Evolutionary conservation across 2,329 filamentous ascomycete genomes (phyloP), one percentile per base, ranked within the genome.

Genomic region (Monosporascus sp.): DNA sequence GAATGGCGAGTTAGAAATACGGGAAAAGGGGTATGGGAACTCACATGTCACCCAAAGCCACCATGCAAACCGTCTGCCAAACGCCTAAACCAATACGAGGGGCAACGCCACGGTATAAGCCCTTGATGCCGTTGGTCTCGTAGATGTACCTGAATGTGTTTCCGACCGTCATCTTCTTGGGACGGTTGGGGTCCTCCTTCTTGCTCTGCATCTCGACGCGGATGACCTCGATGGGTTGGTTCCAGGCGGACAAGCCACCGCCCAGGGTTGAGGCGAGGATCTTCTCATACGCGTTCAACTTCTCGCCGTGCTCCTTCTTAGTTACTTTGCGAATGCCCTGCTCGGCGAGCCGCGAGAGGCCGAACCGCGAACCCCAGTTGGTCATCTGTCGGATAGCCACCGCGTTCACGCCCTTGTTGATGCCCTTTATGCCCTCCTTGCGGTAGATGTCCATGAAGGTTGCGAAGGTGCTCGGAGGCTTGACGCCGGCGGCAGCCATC

Each of bases 31-130:
- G 14, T 3, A 50, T 64, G n/a, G 50, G 24, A 20, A 84, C 91
- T 80, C 77, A 95, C 91, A 96, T 92, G 78, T 97, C 94, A 76
- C 94, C 94, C 74, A 97, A 82, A 69, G 93, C 94, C 76, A 99
- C 94, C 94, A 99, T 99, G 83, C 94, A 99, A 69, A 99, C 88
- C 58, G 94, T 99, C 83, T 99, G 94, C 94, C 94, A 99, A 78
- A 99, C 84, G 70, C 94, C 88, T 60, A 99, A 86, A 64, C 92
- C 92, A 71, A 99, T 92, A 73, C 94, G 87, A 66, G 94, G 94
- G 63, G 91, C 82, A 60, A 99, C 93, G 69, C 94, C 94, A 69
- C 94, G 90, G 82, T 99, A 99, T 61, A 99, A 81, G 69, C 94
- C 94, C 79, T 86, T 88, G 68, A 97, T 48, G 57, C 94, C 94